Evolutionary conservation across 1,284 basidiomycete genomes (phyloP), one percentile per base, ranked within the genome.

Genomic region (Singerocomus inundabilis): DNA sequence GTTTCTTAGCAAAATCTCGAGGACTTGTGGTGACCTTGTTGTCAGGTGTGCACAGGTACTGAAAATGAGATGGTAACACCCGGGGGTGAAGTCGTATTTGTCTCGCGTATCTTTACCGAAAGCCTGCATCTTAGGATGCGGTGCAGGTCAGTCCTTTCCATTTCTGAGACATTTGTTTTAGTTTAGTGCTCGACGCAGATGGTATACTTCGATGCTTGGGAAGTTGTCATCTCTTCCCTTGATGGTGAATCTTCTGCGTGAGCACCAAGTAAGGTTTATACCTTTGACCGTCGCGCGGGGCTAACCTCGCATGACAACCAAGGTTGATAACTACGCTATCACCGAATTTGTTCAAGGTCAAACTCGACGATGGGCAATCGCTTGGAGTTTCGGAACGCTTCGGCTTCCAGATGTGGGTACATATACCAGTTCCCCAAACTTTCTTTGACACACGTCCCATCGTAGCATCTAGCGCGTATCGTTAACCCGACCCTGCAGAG

Each of bases 201-300:
- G 93, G 94, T 98, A 84, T 64, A 94, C 94, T 0, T 93, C 90
- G 10, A 86, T 98, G 79, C 75, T 98, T 0, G 95, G 95, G 1
- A 94, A 91, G 60, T 75, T 90, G 62, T 80, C 87, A 0, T 92
- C 91, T 15, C 73, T 97, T 4, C 66, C 67, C 0, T 69, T 78
- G 1, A 66, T 98, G 1, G 78, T 93, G 0, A 70, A 70, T 0
- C 60, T 76, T 4, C 69, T 98, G 13, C 77, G 77, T 37, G 59
- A 70, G 16, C 61, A 76, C 11, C 67, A 73, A 25, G 90, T 89
- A 53, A 37, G 76, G 5, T 10, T 29, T 21, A 3, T 4, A 10
- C 13, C 38, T 21, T 42, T 21, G 8, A 37, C 40, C n/a, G 1
- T 31, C 16, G 16, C 16, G 1, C 4, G 6, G 26, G 1, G 16